Evolutionary conservation across 2,329 filamentous ascomycete genomes (phyloP).

Genomic region (Kalmusia sp.): DNA sequence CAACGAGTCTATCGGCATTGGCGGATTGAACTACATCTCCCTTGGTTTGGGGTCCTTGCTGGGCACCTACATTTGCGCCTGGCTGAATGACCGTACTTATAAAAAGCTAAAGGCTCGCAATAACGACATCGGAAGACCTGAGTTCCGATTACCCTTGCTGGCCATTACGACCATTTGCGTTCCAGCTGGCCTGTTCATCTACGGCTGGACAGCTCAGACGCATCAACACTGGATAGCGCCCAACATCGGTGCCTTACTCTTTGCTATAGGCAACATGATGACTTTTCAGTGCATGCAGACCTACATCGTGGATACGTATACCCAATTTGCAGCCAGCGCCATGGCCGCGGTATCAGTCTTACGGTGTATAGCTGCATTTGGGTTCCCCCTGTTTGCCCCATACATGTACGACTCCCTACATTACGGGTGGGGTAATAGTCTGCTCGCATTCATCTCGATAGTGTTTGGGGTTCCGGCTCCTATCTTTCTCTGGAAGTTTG

Average conservation of each 20-base stretch:
- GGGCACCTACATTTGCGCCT: no score
- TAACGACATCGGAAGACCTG: conserved; percentile 12
- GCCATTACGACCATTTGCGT: conserved; percentile 26
- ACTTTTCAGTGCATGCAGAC: conserved; percentile 52
- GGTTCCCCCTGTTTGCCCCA: conserved; percentile 44
- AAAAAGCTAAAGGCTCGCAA: conserved; percentile 4
- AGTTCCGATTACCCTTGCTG: conserved; percentile 19
- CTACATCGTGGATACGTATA: conserved; percentile 60
- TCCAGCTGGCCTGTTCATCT: conserved; percentile 46
- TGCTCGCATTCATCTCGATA: conserved; percentile 16
- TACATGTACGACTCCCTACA: conserved; percentile 39
- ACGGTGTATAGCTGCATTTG: conserved; percentile 6
- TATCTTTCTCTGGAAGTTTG: conserved; percentile 10
- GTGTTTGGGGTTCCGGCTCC: background rate
- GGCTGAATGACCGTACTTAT: conserved; percentile 58
- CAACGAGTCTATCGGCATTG: background rate
- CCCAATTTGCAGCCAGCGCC: conserved; percentile 30
- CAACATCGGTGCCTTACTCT: conserved; percentile 55
- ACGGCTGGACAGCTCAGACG: conserved; percentile 61
- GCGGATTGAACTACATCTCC: conserved; percentile 50
- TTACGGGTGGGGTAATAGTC: conserved; percentile 38
- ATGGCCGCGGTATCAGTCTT: conserved; percentile 12
- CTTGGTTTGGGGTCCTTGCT: no score
- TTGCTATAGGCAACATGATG: conserved; percentile 47
- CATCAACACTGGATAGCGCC: conserved; percentile 61